Evolutionary conservation across 306 rosid species (phyloP).

Genomic region (Inga leiocalycina): DNA sequence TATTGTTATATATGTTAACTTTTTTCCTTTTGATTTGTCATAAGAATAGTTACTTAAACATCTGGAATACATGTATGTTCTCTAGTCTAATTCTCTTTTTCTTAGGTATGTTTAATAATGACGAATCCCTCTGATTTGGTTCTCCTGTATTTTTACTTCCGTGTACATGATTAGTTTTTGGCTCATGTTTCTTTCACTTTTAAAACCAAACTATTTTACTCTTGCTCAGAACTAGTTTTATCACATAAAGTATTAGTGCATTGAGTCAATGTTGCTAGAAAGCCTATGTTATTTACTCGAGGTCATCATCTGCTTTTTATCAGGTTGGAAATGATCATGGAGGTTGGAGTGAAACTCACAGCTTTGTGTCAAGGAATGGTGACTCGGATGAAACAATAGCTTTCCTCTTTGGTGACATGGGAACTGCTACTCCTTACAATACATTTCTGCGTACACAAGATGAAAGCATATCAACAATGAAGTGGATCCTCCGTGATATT

Average conservation of each 20-base stretch:
- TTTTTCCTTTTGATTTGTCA: not conserved
- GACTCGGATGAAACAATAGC: conserved; percentile 81
- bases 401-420: conserved; percentile 94
- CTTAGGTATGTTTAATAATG: not conserved
- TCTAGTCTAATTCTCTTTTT: not conserved
- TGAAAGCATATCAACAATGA: conserved; percentile 79
- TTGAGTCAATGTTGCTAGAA: not conserved
- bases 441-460: conserved; percentile 79
- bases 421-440: conserved; percentile 70
- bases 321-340: conserved; percentile 83
- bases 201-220: not conserved
- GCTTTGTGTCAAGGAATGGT: conserved; percentile 67
- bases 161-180: not conserved
- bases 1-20: not conserved
- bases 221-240: not conserved
- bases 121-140: not conserved
- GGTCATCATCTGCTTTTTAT: conserved; percentile 9
- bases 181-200: not conserved
- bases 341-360: conserved; percentile 78
- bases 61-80: not conserved
- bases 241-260: no score
- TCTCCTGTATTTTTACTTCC: not conserved
- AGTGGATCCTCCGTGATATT: conserved; percentile 90
- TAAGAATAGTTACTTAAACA: not conserved
- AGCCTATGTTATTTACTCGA: not conserved